Base-by-base conservation (phyloP, 345 rosid species). In the Salix dunnii region DNA sequence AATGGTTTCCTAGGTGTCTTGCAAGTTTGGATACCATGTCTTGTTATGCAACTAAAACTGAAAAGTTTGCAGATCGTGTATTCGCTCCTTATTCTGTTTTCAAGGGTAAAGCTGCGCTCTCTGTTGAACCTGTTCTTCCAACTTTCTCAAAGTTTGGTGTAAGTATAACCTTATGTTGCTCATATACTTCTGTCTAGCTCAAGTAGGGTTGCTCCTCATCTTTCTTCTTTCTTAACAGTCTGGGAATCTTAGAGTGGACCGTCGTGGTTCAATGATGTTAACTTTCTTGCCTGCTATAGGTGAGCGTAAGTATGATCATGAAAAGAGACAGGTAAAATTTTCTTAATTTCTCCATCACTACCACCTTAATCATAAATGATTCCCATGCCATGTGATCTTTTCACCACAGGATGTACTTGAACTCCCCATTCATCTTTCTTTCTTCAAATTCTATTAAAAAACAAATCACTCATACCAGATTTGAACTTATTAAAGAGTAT, bases 31-130 rank as follows among this genome's bases (percentile, higher is more conserved):
- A 11, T 74, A 40, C 13, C 20, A 20, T 61, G 33, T 63, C 66
- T 64, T 36, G 43, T 46, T 69, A 51, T 76, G 38, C 14, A 60
- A 62, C 74, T 77, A 58, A 77, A 76, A 73, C 49, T 75, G 77
- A 83, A 51, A 85, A 69, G 33, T 79, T 76, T 68, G 74, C 76
- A 60, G 87, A 81, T 81, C 85, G 93, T n/a, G 75, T 91, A 60
- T 90, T 82, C 77, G 97, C 98, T 63, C 90, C 94, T 4, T 93
- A 87, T 80, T 74, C 91, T 66, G 63, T 93, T 42, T 93, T 80
- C 89, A 96, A 96, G 85, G 99, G 98, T 20, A 93, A 89, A 84
- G 96, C 97, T 83, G 93, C 97, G 6, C 87, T 96, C 74, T 89
- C 92, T 80, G 86, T 92, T 69, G 58, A 81, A 69, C 99, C 99